Base-by-base conservation (phyloP, 2,329 filamentous ascomycete species). In the Claviceps sp. region DNA sequence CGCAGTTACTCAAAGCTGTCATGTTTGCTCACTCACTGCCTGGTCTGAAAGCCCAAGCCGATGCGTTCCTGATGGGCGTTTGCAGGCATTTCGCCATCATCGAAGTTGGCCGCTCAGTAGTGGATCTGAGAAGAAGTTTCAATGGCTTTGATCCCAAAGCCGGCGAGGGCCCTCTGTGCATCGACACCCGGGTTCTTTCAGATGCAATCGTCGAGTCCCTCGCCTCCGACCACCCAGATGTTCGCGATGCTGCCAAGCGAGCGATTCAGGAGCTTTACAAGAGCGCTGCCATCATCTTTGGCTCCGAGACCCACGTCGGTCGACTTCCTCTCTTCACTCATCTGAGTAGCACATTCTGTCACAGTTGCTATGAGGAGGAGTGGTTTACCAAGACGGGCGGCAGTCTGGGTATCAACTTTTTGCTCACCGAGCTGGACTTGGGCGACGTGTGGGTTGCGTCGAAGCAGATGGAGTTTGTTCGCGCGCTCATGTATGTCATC, bases 301-400 rank as follows among this genome's bases (percentile, higher is more conserved):
- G 90, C 2, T 81, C 80, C 1, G 73, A 83, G 41, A 77, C 76
- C 22, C 78, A 85, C 50, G 82, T 90, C 37, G 81, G 86, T 37
- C 82, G 82, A 52, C 75, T 98, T 8, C 81, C 85, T 0, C 88
- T 98, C 67, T 98, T 98, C 69, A 78, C 77, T 54, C 84, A 91
- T 61, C 74, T 98, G 5, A 84, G 85, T 41, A 85, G 82, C 55
- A 84, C 83, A 0, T 95, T 97, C 65, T 93, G 88, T 60, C 93
- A 98, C 65, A 89, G 88, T 57, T 98, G 93, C 65, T 90, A 96
- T 61, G 89, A 93, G 61, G 91, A 98, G 65, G 93, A 98, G 61
- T 99, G 94, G 93, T 98, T 95, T 63, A 90, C 90, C 50, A 98
- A 99, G 69, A 86, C 89, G 40, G 93, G 91, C 48, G 93, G 93